Base-by-base conservation (phyloP, 2,329 filamentous ascomycete genomes). In the Colletotrichum noveboracense region DNA sequence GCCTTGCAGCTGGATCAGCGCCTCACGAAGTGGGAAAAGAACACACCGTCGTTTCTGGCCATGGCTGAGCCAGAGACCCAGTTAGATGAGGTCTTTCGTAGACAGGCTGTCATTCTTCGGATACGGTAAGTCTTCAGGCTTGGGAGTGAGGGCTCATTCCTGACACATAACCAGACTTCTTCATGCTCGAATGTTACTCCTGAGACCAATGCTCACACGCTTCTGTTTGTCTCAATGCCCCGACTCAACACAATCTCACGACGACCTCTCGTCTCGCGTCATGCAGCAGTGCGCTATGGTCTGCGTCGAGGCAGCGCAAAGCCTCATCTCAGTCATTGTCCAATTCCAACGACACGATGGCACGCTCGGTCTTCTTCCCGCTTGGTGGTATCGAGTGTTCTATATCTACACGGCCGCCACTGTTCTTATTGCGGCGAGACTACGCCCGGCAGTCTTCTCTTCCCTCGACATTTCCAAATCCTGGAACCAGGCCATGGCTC, bases 331-430 rank as follows among this genome's bases (percentile, higher is more conserved):
- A 0, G 77, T 79, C 1, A 78, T 85, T 1, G 77, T 81, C 2
- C 69, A 81, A 14, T 80, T 84, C 55, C 82, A 83, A n/a, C 76
- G 78, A 0, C 74, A 78, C 7, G 82, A 86, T 8, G 80, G 79
- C 7, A 83, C 81, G 0, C 79, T 85, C 2, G 83, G 83, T 0
- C 77, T 85, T 0, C 77, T 86, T 0, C 85, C 84, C 3, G 83
- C 84, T 0, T 86, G 84, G 84, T 85, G 84, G 84, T 85, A 86
- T 58, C 78, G 84, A 1, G 79, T 86, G 0, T 85, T 84, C 71
- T 85, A 85, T 18, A 77, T 85, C 18, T 85, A 84, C 78, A 82
- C 83, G 0, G 84, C 84, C 0, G 82, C 84, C 1, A 84, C 82
- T 0, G 79, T 85, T 1, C 79, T 86, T 3, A 82, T 85, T 4